Conservation (phyloP, 495 filamentous ascomycete species). For the Clavariopsis aquatica region DNA sequence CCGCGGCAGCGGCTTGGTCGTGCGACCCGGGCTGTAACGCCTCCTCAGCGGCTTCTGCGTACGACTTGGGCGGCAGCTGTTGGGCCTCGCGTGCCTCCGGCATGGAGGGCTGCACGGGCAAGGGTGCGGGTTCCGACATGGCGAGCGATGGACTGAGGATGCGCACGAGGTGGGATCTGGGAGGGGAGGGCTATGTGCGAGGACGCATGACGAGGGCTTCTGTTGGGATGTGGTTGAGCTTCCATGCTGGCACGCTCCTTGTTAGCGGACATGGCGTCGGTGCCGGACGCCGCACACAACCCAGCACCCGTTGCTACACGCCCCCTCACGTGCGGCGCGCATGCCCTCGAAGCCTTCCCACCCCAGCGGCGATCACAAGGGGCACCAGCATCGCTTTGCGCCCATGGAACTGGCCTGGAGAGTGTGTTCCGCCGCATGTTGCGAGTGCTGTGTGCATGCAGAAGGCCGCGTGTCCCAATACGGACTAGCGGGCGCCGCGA, state of each 20-base stretch:
- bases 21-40: conserved; percentile 8
- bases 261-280: conserved; percentile 9
- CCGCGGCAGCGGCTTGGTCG: background rate
- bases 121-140: conserved; percentile 26
- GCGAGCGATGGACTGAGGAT: conserved; percentile 1
- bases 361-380: no score
- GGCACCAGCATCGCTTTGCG: no score
- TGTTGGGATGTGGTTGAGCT: background rate
- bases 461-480: no score
- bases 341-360: background rate
- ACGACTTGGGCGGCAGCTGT: conserved; percentile 41
- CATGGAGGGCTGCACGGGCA: conserved; percentile 20
- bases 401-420: no score
- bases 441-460: no score
- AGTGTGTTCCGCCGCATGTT: background rate
- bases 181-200: background rate
- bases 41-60: conserved; percentile 41
- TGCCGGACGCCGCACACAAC: background rate
- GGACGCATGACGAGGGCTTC: background rate
- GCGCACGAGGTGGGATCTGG: background rate
- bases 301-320: background rate
- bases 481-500: no score
- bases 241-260: background rate
- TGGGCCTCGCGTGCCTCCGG: conserved; percentile 38
- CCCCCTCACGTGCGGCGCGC: background rate